phyloP scores from a whole-genome alignment of 106 monocot genomes.

The Chionographis japonica region DNA sequence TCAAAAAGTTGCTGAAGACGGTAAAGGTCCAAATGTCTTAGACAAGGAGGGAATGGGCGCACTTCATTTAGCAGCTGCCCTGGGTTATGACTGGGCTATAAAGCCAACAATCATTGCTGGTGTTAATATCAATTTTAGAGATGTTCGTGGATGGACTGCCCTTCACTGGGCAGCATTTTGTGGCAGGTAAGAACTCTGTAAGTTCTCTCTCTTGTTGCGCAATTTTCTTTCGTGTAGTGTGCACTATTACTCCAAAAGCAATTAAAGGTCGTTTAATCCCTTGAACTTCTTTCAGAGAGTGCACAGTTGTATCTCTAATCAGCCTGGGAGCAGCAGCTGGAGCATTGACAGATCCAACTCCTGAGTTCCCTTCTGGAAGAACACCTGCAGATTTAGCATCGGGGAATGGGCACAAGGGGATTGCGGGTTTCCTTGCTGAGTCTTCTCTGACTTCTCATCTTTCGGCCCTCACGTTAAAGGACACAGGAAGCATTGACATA shows the following conservation, averaged over 20 bases:
- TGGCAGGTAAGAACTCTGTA: constrained; percentile 51
- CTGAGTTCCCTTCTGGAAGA: constrained; percentile 74
- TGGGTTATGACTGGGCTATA: constrained; percentile 92
- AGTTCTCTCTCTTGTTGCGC: too few species aligned
- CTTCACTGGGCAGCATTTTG: constrained; percentile 93
- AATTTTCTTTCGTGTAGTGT: neutral
- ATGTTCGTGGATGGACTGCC: constrained; percentile 92
- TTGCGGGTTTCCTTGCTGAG: constrained; percentile 93
- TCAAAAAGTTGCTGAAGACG: constrained; percentile 65
- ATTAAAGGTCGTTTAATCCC: too few species aligned
- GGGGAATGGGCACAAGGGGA: constrained; percentile 88
- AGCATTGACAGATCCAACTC: constrained; percentile 77
- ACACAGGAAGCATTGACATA: constrained; percentile 25
- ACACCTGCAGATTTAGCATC: constrained; percentile 96
- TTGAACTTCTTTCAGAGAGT: constrained; percentile 48
- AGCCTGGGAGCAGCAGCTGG: constrained; percentile 66
- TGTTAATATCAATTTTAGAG: constrained; percentile 82
- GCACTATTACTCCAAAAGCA: too few species aligned
- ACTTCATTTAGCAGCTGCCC: constrained; percentile 87
- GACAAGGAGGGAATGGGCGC: constrained; percentile 83
- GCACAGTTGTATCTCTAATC: constrained; percentile 58
- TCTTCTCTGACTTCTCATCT: constrained; percentile 78
- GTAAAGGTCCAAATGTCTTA: constrained; percentile 64
- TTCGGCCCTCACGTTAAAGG: constrained; percentile 60
- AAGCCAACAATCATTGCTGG: constrained; percentile 63